These are phyloP conservation scores for Debaryomyces coudertii DNA, from an alignment of 1,139 yeast genomes.

Conservation along the genomic window DNA sequence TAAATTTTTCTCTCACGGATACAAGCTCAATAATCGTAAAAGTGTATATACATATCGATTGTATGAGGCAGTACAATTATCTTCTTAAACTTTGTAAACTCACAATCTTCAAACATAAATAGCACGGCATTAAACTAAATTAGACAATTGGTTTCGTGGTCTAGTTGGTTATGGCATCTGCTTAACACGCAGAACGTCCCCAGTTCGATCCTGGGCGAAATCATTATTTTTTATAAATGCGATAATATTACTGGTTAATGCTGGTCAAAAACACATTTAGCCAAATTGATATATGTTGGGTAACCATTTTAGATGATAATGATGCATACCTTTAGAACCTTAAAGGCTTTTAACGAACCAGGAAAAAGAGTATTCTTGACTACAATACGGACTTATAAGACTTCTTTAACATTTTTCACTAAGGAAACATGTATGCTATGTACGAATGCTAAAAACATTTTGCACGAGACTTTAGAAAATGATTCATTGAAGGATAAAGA, in stretches of 20 bases:
- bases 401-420: slow-evolving; percentile 66
- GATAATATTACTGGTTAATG: neutral
- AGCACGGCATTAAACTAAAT: too few species aligned
- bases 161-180: slow-evolving; percentile 99
- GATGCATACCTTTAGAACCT: neutral
- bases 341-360: neutral
- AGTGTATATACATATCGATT: neutral
- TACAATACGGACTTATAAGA: neutral
- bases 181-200: slow-evolving; percentile 99
- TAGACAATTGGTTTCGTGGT: slow-evolving; percentile 60
- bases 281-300: neutral
- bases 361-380: neutral
- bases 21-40: neutral
- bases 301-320: neutral
- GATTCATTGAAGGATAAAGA: slow-evolving; percentile 24
- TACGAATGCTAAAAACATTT: slow-evolving; percentile 63
- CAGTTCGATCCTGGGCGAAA: slow-evolving; percentile 56
- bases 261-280: neutral
- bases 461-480: slow-evolving; percentile 43
- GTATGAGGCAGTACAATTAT: too few species aligned
- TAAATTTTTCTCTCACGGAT: neutral
- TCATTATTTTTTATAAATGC: slow-evolving; percentile 7
- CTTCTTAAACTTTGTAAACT: too few species aligned
- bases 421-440: slow-evolving; percentile 82
- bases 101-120: too few species aligned